phyloP scores from a whole-genome alignment of 192 early-diverging fungal genomes.

The Helicostylum pulchrum region DNA sequence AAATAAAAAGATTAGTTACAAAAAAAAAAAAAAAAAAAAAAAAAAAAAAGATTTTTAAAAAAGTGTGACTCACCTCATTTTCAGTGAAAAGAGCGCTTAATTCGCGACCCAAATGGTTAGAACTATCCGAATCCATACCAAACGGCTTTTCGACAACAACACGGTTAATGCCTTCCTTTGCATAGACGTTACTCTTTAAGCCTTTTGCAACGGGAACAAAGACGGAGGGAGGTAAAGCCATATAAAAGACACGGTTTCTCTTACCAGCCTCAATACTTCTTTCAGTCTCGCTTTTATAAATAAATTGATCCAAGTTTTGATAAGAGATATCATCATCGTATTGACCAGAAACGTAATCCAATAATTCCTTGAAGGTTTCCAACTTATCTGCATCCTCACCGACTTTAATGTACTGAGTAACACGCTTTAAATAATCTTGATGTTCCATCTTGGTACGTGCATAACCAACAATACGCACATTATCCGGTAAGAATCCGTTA shows the following conservation, averaged over 20 bases:
- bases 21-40: background rate
- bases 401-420: slow-evolving; percentile 67
- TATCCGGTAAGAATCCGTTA: slow-evolving; percentile 74
- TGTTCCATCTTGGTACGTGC: slow-evolving; percentile 79
- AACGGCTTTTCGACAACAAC: slow-evolving; percentile 98
- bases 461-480: slow-evolving; percentile 85
- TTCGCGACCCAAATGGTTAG: slow-evolving; percentile 65
- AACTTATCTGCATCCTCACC: slow-evolving; percentile 46
- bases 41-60: background rate
- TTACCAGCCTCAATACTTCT: slow-evolving; percentile 32
- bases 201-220: slow-evolving; percentile 83
- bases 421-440: slow-evolving; percentile 72
- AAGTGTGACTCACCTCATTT: slow-evolving; percentile 64
- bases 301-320: slow-evolving; percentile 56
- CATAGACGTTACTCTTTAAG: slow-evolving; percentile 70
- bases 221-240: slow-evolving; percentile 94
- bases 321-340: slow-evolving; percentile 81
- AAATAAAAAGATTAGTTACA: too few species aligned
- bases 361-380: slow-evolving; percentile 61
- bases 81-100: slow-evolving; percentile 81
- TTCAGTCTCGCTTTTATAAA: slow-evolving; percentile 56
- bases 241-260: slow-evolving; percentile 85
- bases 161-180: slow-evolving; percentile 65
- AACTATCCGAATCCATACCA: slow-evolving; percentile 87
- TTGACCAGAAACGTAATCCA: slow-evolving; percentile 77